These are phyloP conservation scores for Colletotrichum sp. DNA, from an alignment of 2,329 filamentous ascomycete species.

Conservation along the genomic window DNA sequence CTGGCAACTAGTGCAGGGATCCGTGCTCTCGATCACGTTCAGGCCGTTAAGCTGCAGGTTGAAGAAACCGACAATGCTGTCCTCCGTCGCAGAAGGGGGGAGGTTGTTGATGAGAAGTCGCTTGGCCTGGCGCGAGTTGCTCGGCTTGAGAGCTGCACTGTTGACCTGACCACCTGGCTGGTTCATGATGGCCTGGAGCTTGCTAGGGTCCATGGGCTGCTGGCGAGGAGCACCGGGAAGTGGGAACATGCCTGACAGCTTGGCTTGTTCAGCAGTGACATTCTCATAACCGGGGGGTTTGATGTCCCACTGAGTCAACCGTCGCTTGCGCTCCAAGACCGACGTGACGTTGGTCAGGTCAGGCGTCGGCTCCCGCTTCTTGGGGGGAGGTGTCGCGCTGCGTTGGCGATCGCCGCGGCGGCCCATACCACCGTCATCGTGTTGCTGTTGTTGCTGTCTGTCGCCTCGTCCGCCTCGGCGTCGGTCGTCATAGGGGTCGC, in stretches of 20 bases:
- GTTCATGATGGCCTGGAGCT: conserved; percentile 94
- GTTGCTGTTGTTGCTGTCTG: conserved; percentile 36
- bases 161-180: conserved; percentile 76
- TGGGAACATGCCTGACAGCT: conserved; percentile 98
- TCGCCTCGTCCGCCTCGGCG: conserved; percentile 53
- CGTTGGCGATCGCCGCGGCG: conserved; percentile 65
- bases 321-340: conserved; percentile 84
- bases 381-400: conserved; percentile 80
- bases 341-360: conserved; percentile 88
- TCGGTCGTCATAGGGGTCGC: conserved; percentile 58
- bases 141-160: conserved; percentile 85
- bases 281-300: conserved; percentile 98
- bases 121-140: conserved; percentile 92
- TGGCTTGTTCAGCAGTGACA: conserved; percentile 97
- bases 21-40: conserved; percentile 83
- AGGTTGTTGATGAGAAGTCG: conserved; percentile 89
- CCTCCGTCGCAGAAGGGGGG: conserved; percentile 74
- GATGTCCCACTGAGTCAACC: conserved; percentile 98
- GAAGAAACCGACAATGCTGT: conserved; percentile 82
- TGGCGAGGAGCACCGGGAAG: conserved; percentile 93
- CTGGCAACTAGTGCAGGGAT: conserved; percentile 86
- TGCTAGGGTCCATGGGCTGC: conserved; percentile 92
- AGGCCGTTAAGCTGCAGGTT: conserved; percentile 97
- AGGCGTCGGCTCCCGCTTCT: conserved; percentile 94
- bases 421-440: conserved; percentile 35